Evolutionary conservation across 2,329 filamentous ascomycete genomes (phyloP), one percentile per base, ranked within the genome.

Genomic region (Bisporella sp.): DNA sequence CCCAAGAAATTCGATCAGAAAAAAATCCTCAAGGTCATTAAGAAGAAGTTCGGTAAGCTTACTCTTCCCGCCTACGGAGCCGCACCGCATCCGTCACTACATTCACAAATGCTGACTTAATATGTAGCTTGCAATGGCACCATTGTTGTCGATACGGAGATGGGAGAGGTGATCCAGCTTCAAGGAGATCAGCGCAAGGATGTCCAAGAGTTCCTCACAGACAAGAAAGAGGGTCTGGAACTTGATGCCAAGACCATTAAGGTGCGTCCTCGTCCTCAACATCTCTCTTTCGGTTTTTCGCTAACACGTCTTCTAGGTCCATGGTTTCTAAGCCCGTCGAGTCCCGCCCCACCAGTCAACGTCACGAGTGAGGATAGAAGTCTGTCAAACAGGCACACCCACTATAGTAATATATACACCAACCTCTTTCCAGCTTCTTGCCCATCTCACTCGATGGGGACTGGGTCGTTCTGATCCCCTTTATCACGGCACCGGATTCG

Each of bases 11-110:
- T 96, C 69, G 92, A 96, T 76, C 90, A 93, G 75, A 97, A 96
- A 84, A 96, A 96, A 79, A 96, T 99, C 71, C 85, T 99, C 68
- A 96, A 96, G 80, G 91, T 95, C 74, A 96, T 97, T 80, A 97
- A 97, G 85, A 97, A 97, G 84, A 93, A 96, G 72, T 97, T 97
- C 69, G 87, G 86, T 90, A 79, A 57, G 82, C 68, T 47, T 21
- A 7, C 40, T 33, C 32, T 12, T 30, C 21, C 31, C 21, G 21
- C 29, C 13, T 21, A 32, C 5, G 12, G 33, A 9, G 7, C 7
- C 11, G 13, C n/a, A 9, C 35, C 35, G 35, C n/a, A 37, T 37
- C 35, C 35, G 8, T 8, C 35, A n/a, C 35, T 37, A 12, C 35
- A 32, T 21, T 31, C 9, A 33, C 30, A 39, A 45, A 41, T 31